These are phyloP conservation scores for Syzygium aromaticum DNA, from an alignment of 345 rosid genomes.

Conservation along the genomic window DNA sequence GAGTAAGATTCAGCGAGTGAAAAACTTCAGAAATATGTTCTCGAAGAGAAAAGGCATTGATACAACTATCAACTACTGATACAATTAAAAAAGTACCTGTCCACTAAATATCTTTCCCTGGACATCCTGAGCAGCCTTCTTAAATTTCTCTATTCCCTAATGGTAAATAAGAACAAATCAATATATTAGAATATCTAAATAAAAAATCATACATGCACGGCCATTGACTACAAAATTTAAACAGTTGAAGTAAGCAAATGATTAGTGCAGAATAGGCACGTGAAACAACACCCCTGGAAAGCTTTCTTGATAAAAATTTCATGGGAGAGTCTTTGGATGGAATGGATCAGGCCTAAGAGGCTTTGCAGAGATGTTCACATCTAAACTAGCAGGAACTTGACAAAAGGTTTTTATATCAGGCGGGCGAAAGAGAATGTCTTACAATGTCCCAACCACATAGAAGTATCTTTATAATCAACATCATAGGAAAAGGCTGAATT, in stretches of 20 bases:
- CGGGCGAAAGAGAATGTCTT: background rate
- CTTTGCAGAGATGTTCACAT: background rate
- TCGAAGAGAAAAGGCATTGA: background rate
- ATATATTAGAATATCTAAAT: background rate
- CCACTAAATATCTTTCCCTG: constrained; percentile 69
- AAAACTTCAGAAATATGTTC: background rate
- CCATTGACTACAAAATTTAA: background rate
- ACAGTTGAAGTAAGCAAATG: background rate
- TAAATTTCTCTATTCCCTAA: constrained; percentile 94
- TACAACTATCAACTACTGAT: background rate
- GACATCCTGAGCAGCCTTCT: constrained; percentile 81
- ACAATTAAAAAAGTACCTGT: constrained; percentile 35
- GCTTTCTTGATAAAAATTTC: background rate
- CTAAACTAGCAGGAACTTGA: background rate
- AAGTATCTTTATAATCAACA: background rate
- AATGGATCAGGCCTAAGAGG: background rate
- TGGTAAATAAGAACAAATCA: background rate
- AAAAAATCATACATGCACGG: background rate
- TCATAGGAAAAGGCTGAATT: background rate
- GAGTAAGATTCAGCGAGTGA: background rate
- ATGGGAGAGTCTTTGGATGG: background rate
- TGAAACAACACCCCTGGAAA: background rate
- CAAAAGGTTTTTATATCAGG: background rate
- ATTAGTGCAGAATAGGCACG: background rate
- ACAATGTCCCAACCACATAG: background rate